Conservation (phyloP, 129 eudicot genomes). For the Logfia minima region DNA sequence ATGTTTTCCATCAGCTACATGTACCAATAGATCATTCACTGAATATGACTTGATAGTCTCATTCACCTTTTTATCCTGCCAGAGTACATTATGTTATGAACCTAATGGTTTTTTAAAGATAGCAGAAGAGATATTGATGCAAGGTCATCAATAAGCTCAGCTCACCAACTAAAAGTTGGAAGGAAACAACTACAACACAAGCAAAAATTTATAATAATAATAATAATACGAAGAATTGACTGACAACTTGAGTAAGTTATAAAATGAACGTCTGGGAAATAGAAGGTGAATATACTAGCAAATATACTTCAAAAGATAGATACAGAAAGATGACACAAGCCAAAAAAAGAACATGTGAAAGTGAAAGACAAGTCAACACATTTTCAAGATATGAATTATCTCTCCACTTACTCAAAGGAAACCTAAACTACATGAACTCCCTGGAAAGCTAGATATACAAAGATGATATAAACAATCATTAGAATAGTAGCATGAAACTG, state of each 20-base stretch:
- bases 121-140: neutral
- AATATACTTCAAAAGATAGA: too few species aligned
- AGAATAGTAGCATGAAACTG: too few species aligned
- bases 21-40: conserved; percentile 55
- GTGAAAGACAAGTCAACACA: too few species aligned
- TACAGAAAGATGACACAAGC: too few species aligned
- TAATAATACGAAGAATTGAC: neutral
- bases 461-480: too few species aligned
- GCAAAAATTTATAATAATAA: neutral
- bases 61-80: conserved; percentile 53
- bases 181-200: neutral
- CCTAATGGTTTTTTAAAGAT: too few species aligned
- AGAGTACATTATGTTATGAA: conserved; percentile 15
- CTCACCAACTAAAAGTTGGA: neutral
- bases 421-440: too few species aligned
- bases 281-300: neutral
- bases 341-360: too few species aligned
- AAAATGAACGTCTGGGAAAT: neutral
- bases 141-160: conserved; percentile 18
- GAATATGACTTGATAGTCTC: conserved; percentile 36
- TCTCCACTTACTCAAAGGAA: too few species aligned
- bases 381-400: too few species aligned
- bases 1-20: conserved; percentile 35
- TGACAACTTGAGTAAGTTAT: neutral
- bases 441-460: too few species aligned